Conservation (phyloP, 352 stramenopile genomes). For the Globisporangium parvum region DNA sequence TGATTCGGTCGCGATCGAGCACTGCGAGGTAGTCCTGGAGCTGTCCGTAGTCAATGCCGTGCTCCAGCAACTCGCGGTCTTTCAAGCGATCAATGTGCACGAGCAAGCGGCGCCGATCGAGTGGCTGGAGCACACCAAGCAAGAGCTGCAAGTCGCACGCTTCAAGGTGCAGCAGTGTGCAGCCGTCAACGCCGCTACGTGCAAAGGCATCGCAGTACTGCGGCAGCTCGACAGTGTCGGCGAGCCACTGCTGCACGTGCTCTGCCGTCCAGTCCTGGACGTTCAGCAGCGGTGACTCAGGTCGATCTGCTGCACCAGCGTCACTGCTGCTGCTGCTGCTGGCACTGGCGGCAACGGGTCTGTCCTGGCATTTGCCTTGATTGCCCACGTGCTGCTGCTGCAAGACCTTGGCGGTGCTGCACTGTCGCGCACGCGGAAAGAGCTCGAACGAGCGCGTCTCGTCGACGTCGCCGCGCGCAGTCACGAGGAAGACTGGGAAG, state of each 20-base stretch:
- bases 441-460: slow-evolving; percentile 53
- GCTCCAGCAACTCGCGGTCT: slow-evolving; percentile 49
- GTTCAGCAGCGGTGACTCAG: slow-evolving; percentile 16
- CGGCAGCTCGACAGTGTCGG: slow-evolving; percentile 36
- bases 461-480: slow-evolving; percentile 33
- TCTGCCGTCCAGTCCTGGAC: slow-evolving; percentile 48
- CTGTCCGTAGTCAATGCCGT: slow-evolving; percentile 61
- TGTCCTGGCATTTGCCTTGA: too few species aligned
- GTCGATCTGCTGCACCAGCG: not conserved
- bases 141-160: slow-evolving; percentile 61
- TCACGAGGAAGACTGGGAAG: slow-evolving; percentile 68
- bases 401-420: slow-evolving; percentile 17
- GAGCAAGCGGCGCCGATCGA: slow-evolving; percentile 52
- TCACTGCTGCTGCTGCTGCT: not conserved
- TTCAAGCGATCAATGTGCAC: slow-evolving; percentile 53
- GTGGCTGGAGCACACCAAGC: slow-evolving; percentile 45
- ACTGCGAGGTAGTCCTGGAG: slow-evolving; percentile 71
- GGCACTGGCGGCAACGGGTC: not conserved
- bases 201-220: slow-evolving; percentile 46
- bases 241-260: slow-evolving; percentile 49
- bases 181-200: slow-evolving; percentile 57
- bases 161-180: slow-evolving; percentile 47
- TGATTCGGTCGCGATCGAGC: slow-evolving; percentile 58
- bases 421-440: slow-evolving; percentile 42
- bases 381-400: not conserved